Conservation (phyloP, 176 grass and related monocot genomes). For the Bromus sterilis region DNA sequence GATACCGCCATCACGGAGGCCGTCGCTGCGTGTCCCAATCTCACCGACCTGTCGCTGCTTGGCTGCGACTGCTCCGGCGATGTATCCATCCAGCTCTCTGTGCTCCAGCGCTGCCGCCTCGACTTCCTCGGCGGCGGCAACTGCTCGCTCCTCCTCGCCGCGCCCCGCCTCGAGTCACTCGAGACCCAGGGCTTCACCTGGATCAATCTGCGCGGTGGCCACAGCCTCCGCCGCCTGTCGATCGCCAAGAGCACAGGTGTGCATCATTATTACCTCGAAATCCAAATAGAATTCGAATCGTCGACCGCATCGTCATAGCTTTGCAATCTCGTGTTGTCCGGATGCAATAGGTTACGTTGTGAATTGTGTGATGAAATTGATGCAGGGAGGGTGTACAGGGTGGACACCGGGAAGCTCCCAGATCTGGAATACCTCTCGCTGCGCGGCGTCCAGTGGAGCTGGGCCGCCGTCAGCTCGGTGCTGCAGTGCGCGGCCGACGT, state of each 20-base stretch:
- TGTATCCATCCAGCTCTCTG: conserved; percentile 42
- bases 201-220: conserved; percentile 52
- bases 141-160: conserved; percentile 43
- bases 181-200: conserved; percentile 86
- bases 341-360: background rate
- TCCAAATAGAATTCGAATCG: background rate
- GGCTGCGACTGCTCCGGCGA: conserved; percentile 64
- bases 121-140: conserved; percentile 65
- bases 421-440: conserved; percentile 64
- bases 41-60: conserved; percentile 71
- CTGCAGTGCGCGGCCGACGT: conserved; percentile 59
- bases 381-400: conserved; percentile 66
- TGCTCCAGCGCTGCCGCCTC: conserved; percentile 67
- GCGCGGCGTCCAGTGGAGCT: conserved; percentile 89
- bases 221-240: conserved; percentile 50
- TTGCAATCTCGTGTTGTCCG: background rate
- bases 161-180: conserved; percentile 52
- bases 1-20: conserved; percentile 53
- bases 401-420: conserved; percentile 66
- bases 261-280: background rate
- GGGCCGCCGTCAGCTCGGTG: conserved; percentile 64
- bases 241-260: conserved; percentile 81
- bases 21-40: conserved; percentile 63
- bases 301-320: background rate
- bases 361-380: background rate